Percentiles rank a stretch among this genome's conserved stretches.
Conservation (phyloP, 139 green algal genomes). For the Tetratostichococcus sp. region DNA sequence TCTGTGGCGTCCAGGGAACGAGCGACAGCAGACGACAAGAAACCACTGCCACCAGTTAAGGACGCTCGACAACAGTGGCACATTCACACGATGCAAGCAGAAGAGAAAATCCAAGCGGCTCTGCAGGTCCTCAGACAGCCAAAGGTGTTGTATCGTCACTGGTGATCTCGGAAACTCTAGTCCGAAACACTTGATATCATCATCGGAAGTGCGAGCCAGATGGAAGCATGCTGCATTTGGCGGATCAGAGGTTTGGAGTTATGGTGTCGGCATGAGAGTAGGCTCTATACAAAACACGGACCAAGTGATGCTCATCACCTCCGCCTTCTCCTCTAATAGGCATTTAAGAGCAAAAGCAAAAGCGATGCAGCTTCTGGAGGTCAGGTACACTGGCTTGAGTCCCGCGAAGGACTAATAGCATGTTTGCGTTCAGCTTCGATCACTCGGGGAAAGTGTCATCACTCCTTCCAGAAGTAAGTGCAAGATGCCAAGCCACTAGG, state of each 20-base stretch:
- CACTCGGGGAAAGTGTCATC: conserved; percentile 47
- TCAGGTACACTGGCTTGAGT: neutral
- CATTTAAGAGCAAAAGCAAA: too few relatives aligned
- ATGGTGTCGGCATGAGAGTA: conserved; percentile 51
- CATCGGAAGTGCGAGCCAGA: conserved; percentile 35
- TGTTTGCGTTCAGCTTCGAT: conserved; percentile 38
- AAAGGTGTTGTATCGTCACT: conserved; percentile 71
- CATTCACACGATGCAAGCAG: neutral
- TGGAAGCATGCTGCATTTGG: too few relatives aligned
- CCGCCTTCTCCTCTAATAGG: too few relatives aligned
- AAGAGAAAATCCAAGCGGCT: too few relatives aligned
- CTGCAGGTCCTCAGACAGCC: conserved; percentile 71
- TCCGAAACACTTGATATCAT: conserved; percentile 63
- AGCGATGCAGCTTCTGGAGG: neutral
- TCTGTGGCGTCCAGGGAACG: conserved; percentile 71
- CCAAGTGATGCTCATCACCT: conserved; percentile 58
- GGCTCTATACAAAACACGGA: conserved; percentile 74
- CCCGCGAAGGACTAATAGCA: neutral
- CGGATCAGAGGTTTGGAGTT: conserved; percentile 21
- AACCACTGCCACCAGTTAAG: conserved; percentile 67
- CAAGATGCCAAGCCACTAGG: neutral
- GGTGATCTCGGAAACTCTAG: conserved; percentile 79
- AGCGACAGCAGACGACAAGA: conserved; percentile 29
- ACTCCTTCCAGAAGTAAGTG: conserved; percentile 9
- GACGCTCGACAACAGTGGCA: too few relatives aligned